Base-by-base conservation (phyloP, 2,329 filamentous ascomycete species). In the Trichoderma citrinoviride region DNA sequence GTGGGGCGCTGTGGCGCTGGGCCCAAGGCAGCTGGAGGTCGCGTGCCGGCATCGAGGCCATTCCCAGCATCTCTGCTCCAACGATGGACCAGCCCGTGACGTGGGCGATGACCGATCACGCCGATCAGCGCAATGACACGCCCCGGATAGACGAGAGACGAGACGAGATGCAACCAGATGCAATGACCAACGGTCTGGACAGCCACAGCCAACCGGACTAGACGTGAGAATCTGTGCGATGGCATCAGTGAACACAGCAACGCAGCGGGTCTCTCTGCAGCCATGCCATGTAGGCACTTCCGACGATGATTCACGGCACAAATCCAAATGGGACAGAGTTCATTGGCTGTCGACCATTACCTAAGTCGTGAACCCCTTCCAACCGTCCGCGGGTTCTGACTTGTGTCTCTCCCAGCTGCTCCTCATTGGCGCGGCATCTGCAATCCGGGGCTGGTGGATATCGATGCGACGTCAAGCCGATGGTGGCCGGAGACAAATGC, bases 11-110 rank as follows among this genome's bases (percentile, higher is more conserved):
- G 55, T 44, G 7, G 55, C 43, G 33, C 33, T 37, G 21, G 55
- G 7, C 55, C 55, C 55, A 47, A 58, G 55, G 29, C 27, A 46
- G 55, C 10, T 17, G 19, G 55, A 47, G 55, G 55, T 58, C 55
- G 55, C 55, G 55, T 58, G 55, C 55, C 55, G 37, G 25, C n/a
- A 44, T 47, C 52, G 19, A 21, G 19, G 33, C 29, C 15, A 40
- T 37, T 15, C 33, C 33, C 33, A 37, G 33, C 33, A 37, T 37
- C 33, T 37, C 33, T 37, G 33, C 33, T 14, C 10, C 33, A 37
- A 4, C 33, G 5, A 37, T 10, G 33, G 33, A 37, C 5, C 33
- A 37, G 5, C 10, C 33, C 33, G 33, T 37, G 33, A 37, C 33
- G 33, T 37, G 10, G 33, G 8, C 33, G 12, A 14, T 14, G 33